Evolutionary conservation across 768 basidiomycete genomes (phyloP), one percentile per base, ranked within the genome.

Genomic region (Phylloporus arenicola): DNA sequence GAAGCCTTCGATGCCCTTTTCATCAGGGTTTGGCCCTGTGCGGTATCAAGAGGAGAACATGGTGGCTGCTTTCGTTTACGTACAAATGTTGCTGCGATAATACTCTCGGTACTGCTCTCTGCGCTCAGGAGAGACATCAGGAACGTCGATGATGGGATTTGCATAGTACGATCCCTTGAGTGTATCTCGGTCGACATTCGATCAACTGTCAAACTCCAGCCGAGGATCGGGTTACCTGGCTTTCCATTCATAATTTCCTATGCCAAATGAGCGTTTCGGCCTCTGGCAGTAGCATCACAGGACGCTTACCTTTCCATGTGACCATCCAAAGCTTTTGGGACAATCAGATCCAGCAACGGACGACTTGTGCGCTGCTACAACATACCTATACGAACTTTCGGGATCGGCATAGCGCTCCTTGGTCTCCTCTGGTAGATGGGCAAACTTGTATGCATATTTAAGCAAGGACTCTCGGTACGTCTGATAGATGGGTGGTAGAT

Each of bases 161-260:
- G 92, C 93, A 64, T 99, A 99, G 71, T 84, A 99, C 0, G 89
- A 92, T 3, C 94, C 95, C 67, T 97, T 98, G 59, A 94, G 72
- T 3, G 77, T 73, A 65, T 97, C 92, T 84, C 65, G 58, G 17
- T 51, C 17, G n/a, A 34, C 24, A 30, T 20, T 57, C 20, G 47
- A 45, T 43, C 38, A 14, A 48, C 30, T 33, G 19, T 29, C 48
- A n/a, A 34, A 17, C 22, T 46, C 13, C 16, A 2, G 29, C 13
- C 25, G 11, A 47, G 17, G 17, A 49, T 47, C 12, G 12, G n/a
- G 45, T 63, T 56, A 79, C 86, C 89, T 57, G 86, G 88, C 58
- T 82, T 85, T 27, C 94, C 94, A 61, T 97, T 97, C 93, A 97
- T 96, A 41, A 94, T 82, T 76, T 97, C 95, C 83, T 90, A 48